Percentiles rank a stretch among this genome's conserved stretches.
Evolutionary conservation across 768 basidiomycete genomes (phyloP).

Genomic region (Tulasnella sp.): DNA sequence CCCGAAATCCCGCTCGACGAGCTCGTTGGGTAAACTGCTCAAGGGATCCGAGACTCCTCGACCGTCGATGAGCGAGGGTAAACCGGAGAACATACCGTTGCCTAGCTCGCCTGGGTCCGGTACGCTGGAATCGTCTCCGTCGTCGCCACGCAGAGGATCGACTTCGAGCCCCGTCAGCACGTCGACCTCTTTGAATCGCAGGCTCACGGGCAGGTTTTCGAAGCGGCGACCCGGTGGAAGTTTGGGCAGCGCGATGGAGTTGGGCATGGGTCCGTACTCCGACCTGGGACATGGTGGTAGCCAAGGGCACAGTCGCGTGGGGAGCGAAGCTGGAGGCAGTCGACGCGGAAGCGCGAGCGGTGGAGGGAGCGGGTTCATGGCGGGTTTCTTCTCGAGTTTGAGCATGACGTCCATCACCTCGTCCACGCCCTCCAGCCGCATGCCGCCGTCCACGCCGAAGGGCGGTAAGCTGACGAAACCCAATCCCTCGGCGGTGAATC

Average conservation of each 20-base stretch:
- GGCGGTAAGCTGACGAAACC: neutral
- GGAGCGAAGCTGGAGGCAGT: neutral
- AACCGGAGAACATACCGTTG: neutral
- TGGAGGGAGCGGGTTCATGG: neutral
- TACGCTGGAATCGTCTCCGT: neutral
- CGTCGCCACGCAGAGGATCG: neutral
- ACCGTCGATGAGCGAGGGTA: neutral
- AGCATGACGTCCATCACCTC: neutral
- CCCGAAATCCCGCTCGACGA: slow-evolving; percentile 1
- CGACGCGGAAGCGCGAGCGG: neutral
- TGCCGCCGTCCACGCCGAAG: neutral
- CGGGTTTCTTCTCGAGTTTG: neutral
- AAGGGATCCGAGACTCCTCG: neutral
- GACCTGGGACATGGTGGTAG: neutral
- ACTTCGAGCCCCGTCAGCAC: neutral
- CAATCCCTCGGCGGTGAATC: neutral
- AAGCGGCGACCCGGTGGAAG: neutral
- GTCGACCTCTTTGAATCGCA: neutral
- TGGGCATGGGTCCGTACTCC: neutral
- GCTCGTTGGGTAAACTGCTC: neutral
- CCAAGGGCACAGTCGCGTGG: neutral
- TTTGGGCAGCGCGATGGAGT: neutral
- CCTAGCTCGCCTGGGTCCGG: neutral
- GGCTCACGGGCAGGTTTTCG: neutral
- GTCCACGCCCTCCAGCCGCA: neutral